Evolutionary conservation across 495 filamentous ascomycete species (phyloP).

Genomic region (Neurospora sublineolata): DNA sequence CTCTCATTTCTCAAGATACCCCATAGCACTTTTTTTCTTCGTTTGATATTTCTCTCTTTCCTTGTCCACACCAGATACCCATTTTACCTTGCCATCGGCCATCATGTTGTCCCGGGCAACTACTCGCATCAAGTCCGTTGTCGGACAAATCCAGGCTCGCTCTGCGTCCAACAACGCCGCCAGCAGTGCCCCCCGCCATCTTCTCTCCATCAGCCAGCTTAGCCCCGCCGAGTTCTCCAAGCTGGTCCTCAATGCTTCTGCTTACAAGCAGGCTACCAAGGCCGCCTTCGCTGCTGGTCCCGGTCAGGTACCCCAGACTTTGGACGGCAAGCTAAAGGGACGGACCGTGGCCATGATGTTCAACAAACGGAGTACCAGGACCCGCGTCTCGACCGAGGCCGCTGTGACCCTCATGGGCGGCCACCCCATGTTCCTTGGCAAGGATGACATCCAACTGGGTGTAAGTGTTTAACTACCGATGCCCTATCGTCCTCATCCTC

Average conservation of each 20-base stretch:
- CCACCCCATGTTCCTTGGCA: slow-evolving; percentile 90
- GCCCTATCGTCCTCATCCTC: neutral
- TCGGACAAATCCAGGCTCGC: slow-evolving; percentile 15
- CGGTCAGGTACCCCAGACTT: slow-evolving; percentile 31
- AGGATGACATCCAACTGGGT: slow-evolving; percentile 89
- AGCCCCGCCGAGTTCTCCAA: slow-evolving; percentile 64
- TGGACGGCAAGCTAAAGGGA: slow-evolving; percentile 43
- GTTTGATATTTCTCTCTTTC: neutral
- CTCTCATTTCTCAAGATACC: neutral
- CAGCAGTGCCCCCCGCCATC: slow-evolving; percentile 50
- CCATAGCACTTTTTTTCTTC: neutral
- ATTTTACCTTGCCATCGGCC: slow-evolving; percentile 2
- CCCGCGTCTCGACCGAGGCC: slow-evolving; percentile 82
- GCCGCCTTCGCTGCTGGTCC: slow-evolving; percentile 40
- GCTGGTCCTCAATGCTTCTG: slow-evolving; percentile 68
- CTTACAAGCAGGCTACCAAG: slow-evolving; percentile 69
- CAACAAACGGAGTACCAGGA: slow-evolving; percentile 86
- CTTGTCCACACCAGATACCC: neutral
- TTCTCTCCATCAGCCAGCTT: slow-evolving; percentile 83
- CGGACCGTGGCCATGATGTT: slow-evolving; percentile 92
- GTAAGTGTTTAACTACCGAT: slow-evolving; percentile 33
- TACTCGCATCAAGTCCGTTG: slow-evolving; percentile 14
- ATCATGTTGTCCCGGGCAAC: slow-evolving; percentile 16
- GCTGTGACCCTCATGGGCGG: slow-evolving; percentile 76
- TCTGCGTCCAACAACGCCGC: slow-evolving; percentile 14